These are phyloP conservation scores for Fusarium sp. DNA, from an alignment of 2,329 filamentous ascomycete genomes.

Conservation along the genomic window DNA sequence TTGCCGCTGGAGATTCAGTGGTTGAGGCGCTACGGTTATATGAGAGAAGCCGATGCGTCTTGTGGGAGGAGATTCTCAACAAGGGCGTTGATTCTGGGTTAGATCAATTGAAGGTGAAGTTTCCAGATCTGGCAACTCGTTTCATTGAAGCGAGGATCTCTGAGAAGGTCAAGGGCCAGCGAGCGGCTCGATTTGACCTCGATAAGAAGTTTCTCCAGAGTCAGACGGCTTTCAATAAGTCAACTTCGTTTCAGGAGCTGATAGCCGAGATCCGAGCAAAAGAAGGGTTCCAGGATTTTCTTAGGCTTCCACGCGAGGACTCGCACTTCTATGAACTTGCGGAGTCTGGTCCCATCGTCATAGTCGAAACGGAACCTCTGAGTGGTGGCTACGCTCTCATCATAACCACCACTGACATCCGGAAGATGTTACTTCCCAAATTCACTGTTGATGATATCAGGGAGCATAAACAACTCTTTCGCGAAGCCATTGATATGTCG, in stretches of 20 bases:
- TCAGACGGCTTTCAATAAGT: neutral
- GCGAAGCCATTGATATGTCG: neutral
- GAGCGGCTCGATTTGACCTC: fast-evolving
- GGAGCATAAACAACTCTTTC: neutral
- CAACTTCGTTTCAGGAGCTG: neutral
- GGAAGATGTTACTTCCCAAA: neutral
- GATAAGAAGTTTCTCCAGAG: neutral
- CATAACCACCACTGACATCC: neutral
- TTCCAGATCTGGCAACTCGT: neutral
- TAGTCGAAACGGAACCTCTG: neutral
- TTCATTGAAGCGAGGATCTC: neutral
- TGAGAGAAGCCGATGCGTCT: neutral
- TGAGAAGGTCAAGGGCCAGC: neutral
- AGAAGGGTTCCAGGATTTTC: neutral
- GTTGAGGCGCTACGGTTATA: neutral
- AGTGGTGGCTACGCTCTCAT: neutral
- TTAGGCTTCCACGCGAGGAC: neutral
- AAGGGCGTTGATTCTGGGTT: neutral
- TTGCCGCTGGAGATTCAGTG: neutral
- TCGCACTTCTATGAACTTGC: neutral
- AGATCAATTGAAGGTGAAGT: neutral
- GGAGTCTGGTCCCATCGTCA: neutral
- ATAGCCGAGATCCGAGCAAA: neutral
- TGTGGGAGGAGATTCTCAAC: neutral
- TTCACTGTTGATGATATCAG: neutral